These are phyloP conservation scores for Handroanthus guayacan DNA, from an alignment of 257 asterid species.

Conservation along the genomic window DNA sequence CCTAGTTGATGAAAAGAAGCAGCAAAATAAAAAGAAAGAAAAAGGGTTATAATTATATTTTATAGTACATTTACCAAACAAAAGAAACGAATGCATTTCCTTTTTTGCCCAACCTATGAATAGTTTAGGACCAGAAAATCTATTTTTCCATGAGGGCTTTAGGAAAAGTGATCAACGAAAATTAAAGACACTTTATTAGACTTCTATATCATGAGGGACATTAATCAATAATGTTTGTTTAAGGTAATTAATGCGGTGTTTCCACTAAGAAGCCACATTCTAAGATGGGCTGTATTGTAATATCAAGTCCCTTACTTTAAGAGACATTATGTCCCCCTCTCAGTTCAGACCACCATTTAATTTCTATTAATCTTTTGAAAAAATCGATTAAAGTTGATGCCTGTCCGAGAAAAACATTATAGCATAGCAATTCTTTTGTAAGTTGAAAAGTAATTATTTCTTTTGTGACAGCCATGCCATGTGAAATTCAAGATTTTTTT, in stretches of 20 bases:
- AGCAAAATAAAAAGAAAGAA: not conserved
- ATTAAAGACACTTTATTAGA: conserved; percentile 19
- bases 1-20: not conserved
- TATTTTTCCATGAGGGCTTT: conserved; percentile 27
- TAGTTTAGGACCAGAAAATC: not conserved
- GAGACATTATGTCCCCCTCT: conserved; percentile 65
- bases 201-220: conserved; percentile 32
- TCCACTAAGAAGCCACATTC: conserved; percentile 64
- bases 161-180: conserved; percentile 35
- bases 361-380: conserved; percentile 38
- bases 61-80: conserved; percentile 22
- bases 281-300: conserved; percentile 43
- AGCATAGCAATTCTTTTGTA: conserved; percentile 16
- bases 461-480: conserved; percentile 42
- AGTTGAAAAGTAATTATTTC: conserved; percentile 30
- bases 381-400: conserved; percentile 28
- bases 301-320: conserved; percentile 54
- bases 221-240: conserved; percentile 39
- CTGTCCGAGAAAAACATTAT: conserved; percentile 36
- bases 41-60: not conserved
- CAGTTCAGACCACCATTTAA: conserved; percentile 54
- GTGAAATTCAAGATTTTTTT: conserved; percentile 6
- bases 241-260: conserved; percentile 49
- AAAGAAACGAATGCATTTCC: conserved; percentile 1
- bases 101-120: conserved; percentile 36